A percentile compares a stretch with the other conserved stretches of the same genome.
Evolutionary conservation across 2,329 filamentous ascomycete genomes (phyloP).

Genomic region (Colletotrichum plurivorum): DNA sequence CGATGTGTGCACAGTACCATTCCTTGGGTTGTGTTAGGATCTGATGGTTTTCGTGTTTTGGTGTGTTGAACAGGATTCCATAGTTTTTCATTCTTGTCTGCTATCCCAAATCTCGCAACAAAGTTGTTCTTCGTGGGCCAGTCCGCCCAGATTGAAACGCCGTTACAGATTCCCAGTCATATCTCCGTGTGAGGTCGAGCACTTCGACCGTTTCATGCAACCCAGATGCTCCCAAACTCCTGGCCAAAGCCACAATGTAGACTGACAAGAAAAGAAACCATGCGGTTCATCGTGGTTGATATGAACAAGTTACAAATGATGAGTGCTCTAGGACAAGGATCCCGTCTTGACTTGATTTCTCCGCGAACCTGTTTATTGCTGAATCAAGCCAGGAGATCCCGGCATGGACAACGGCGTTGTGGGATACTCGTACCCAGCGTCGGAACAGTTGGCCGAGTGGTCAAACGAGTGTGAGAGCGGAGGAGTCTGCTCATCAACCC

Average conservation of each 20-base stretch:
- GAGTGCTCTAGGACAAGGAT: neutral
- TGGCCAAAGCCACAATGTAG: conserved; percentile 22
- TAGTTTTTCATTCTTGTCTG: conserved; percentile 18
- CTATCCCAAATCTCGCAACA: conserved; percentile 18
- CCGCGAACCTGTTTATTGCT: conserved; percentile 40
- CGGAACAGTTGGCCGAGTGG: conserved; percentile 74
- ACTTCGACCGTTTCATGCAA: conserved; percentile 44
- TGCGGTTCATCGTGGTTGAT: neutral
- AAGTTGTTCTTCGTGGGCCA: conserved; percentile 4
- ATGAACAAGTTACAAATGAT: neutral
- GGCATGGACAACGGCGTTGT: conserved; percentile 82
- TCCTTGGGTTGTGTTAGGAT: neutral
- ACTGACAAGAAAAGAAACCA: neutral
- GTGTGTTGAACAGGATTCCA: neutral
- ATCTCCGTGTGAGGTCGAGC: conserved; percentile 46
- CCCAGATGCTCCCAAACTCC: conserved; percentile 29
- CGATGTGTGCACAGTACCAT: no score
- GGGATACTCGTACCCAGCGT: conserved; percentile 75
- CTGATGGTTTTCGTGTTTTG: neutral
- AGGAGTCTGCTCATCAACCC: conserved; percentile 74
- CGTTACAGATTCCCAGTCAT: conserved; percentile 33
- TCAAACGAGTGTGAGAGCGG: conserved; percentile 82
- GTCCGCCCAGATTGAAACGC: conserved; percentile 24
- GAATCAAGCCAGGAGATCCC: conserved; percentile 71
- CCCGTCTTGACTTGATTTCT: neutral